A percentile compares a stretch with the other conserved stretches of the same genome.
Evolutionary conservation across 345 rosid species (phyloP).

Genomic region (Boechera stricta): DNA sequence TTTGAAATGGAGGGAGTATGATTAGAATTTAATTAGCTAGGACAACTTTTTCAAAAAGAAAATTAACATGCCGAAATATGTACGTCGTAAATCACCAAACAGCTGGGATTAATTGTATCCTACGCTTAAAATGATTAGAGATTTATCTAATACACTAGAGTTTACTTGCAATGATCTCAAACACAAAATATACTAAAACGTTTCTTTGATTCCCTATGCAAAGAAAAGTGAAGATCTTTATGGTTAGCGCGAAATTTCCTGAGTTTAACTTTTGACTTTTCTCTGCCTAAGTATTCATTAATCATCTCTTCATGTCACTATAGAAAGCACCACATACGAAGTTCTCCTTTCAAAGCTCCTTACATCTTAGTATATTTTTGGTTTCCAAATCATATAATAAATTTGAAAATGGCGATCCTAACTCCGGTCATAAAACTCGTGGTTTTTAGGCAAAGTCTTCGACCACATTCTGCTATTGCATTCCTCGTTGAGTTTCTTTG

Average conservation of each 20-base stretch:
- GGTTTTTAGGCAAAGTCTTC: conserved; percentile 43
- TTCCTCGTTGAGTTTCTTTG: conserved; percentile 46
- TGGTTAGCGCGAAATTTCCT: conserved; percentile 28
- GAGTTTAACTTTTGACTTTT: conserved; percentile 40
- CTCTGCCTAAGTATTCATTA: conserved; percentile 24
- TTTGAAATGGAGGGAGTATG: too few relatives aligned
- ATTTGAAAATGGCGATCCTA: conserved; percentile 34
- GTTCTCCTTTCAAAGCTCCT: not conserved
- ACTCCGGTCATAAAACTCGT: conserved; percentile 40
- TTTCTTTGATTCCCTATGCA: conserved; percentile 35
- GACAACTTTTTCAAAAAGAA: not conserved
- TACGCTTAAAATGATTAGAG: conserved; percentile 3
- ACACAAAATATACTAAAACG: not conserved
- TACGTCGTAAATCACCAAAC: conserved; percentile 36
- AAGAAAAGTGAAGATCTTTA: conserved; percentile 20
- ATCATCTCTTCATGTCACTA: conserved; percentile 24
- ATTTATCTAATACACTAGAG: not conserved
- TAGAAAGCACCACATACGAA: conserved; percentile 13
- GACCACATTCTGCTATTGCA: conserved; percentile 44
- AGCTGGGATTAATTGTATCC: conserved; percentile 8
- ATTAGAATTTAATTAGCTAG: not conserved
- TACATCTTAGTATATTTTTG: not conserved
- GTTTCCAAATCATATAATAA: not conserved
- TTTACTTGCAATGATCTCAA: conserved; percentile 1
- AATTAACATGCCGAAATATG: conserved; percentile 37